A percentile compares a stretch with the other conserved stretches of the same genome.
These are phyloP conservation scores for Pichia terricola DNA, from an alignment of 1,139 yeast genomes.

Conservation along the genomic window DNA sequence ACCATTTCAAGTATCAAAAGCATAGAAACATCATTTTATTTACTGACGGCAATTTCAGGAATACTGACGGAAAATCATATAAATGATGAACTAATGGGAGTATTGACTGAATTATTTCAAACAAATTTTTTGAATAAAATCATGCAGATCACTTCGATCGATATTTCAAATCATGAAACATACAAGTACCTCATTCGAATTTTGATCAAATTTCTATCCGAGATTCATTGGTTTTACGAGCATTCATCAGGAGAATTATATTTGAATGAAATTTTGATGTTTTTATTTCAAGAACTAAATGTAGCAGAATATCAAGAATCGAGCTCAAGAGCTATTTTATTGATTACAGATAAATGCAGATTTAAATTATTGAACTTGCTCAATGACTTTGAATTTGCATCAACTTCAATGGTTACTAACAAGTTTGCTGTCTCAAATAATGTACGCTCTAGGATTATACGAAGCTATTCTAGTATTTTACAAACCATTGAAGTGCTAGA, in stretches of 20 bases:
- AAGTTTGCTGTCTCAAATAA: slow-evolving; percentile 35
- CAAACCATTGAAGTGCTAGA: slow-evolving; percentile 41
- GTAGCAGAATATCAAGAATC: slow-evolving; percentile 26
- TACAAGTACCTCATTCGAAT: slow-evolving; percentile 29
- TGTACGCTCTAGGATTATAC: slow-evolving; percentile 49
- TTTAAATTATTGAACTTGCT: slow-evolving; percentile 36
- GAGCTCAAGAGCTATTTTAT: slow-evolving; percentile 51
- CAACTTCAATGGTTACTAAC: slow-evolving; percentile 44
- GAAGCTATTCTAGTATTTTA: slow-evolving; percentile 53
- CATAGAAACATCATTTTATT: slow-evolving; percentile 61
- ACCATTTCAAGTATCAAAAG: slow-evolving; percentile 22
- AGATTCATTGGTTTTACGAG: slow-evolving; percentile 46
- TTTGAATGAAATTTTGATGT: slow-evolving; percentile 42
- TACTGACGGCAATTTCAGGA: slow-evolving; percentile 45
- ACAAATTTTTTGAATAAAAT: slow-evolving; percentile 19
- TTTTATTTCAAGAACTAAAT: slow-evolving; percentile 32
- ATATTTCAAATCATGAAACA: slow-evolving; percentile 13
- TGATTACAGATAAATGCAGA: slow-evolving; percentile 54
- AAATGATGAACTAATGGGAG: slow-evolving; percentile 21
- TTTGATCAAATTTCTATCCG: slow-evolving; percentile 42
- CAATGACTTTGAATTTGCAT: slow-evolving; percentile 42
- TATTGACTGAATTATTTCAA: slow-evolving; percentile 23
- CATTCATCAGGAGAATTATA: slow-evolving; percentile 29
- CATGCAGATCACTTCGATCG: slow-evolving; percentile 20
- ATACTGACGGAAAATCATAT: slow-evolving; percentile 31